Base-by-base conservation (phyloP, 805 yeast species). In the Candida mattraensis region DNA sequence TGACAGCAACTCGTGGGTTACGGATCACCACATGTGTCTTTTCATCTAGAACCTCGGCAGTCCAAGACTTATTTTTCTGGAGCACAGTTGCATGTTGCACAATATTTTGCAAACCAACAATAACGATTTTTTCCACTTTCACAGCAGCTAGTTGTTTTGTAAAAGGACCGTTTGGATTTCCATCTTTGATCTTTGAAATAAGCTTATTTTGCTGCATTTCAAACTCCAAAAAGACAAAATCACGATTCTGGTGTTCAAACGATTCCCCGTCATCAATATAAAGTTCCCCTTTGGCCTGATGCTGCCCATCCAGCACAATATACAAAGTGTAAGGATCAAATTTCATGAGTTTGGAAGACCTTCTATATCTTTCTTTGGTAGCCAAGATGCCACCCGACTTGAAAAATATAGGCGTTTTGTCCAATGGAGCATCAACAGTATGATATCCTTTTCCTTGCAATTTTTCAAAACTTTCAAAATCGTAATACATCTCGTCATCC, bases 201-300 rank as follows among this genome's bases (percentile, higher is more conserved):
- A 78, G 39, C 6, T 38, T 35, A n/a, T 63, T 58, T 14, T 63
- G 60, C 9, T 58, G 49, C 12, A 69, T 64, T 3, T 45, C 45
- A 21, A 85, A 68, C 2, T 64, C 50, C 2, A 76, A 52, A 28
- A 64, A 56, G 3, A 77, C 35, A 50, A 44, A 80, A 18, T 76
- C 79, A 5, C 82, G 83, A 2, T 62, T 39, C 54, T 78, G 78
- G 28, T 67, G 73, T n/a, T 33, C 37, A 47, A 72, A 85, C 0
- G 89, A 69, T 48, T 80, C 84, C 11, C 95, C 96, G 59, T 89
- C 98, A 57, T 89, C 98, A 23, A 83, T 60, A 56, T 88, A 89
- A 20, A 89, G 56, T 12, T 63, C 58, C 5, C 66, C 67, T 2
- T 85, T 84, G 0, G 59, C 58, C 5, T 50, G 45, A 1, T 79